A percentile compares a stretch with the other conserved stretches of the same genome.
phyloP scores from a whole-genome alignment of 768 basidiomycete genomes.

The Russula vinacea region DNA sequence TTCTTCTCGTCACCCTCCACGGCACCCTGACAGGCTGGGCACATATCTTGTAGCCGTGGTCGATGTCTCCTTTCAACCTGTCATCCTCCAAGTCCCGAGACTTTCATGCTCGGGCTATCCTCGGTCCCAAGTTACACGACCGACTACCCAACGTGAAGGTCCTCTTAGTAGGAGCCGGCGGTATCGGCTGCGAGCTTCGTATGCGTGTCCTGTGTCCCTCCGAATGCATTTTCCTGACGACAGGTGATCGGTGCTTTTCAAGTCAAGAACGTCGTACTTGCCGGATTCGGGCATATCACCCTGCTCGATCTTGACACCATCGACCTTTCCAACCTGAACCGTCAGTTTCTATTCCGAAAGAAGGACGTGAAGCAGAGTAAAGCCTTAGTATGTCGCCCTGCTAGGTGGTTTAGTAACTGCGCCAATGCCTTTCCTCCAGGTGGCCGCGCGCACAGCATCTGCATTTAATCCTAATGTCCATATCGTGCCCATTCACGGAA shows the following conservation, averaged over 20 bases:
- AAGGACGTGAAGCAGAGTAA: conserved; percentile 98
- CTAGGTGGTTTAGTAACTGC: neutral
- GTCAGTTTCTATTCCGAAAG: conserved; percentile 95
- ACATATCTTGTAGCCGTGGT: conserved; percentile 3
- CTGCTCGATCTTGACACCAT: conserved; percentile 97
- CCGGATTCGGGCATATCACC: conserved; percentile 90
- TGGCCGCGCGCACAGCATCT: conserved; percentile 78
- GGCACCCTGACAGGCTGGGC: conserved; percentile 2
- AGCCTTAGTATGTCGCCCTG: conserved; percentile 60
- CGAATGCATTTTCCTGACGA: neutral
- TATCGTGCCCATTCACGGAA: conserved; percentile 87
- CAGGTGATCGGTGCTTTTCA: conserved; percentile 34
- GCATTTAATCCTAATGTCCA: conserved; percentile 85
- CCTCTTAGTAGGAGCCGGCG: conserved; percentile 91
- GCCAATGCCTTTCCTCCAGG: conserved; percentile 41
- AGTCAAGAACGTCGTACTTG: conserved; percentile 92
- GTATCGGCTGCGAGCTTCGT: conserved; percentile 97
- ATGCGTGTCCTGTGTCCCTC: conserved; percentile 18
- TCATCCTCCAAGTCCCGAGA: conserved; percentile 20
- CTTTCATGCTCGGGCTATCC: conserved; percentile 68
- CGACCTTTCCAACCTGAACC: conserved; percentile 94
- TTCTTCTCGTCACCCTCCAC: conserved; percentile 11
- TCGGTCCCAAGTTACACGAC: conserved; percentile 68
- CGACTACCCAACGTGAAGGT: conserved; percentile 64
- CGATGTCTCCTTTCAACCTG: conserved; percentile 15